phyloP scores from a whole-genome alignment of 192 early-diverging fungal genomes.

The Linnemannia zychae region DNA sequence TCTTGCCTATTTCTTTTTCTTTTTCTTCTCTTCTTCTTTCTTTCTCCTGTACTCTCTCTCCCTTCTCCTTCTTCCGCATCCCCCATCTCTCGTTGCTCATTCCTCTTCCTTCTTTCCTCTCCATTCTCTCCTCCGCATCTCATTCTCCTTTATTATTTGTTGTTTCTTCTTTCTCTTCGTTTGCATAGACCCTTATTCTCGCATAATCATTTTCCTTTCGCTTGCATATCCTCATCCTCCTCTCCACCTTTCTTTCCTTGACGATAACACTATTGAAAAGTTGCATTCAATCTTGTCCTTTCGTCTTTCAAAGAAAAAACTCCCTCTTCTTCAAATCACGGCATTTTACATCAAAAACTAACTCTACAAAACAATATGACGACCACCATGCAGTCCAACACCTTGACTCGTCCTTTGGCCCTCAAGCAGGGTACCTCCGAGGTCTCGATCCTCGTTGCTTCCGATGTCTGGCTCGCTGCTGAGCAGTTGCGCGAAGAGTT shows the following conservation, averaged over 20 bases:
- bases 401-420: constrained; percentile 73
- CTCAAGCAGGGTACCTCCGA: constrained; percentile 86
- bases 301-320: background rate
- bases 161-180: constrained; percentile 4
- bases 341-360: background rate
- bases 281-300: constrained; percentile 37
- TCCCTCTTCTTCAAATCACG: background rate
- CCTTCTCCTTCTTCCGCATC: background rate
- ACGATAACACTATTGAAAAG: constrained; percentile 41
- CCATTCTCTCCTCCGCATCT: constrained; percentile 16
- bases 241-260: background rate
- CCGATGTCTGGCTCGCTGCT: constrained; percentile 89
- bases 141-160: constrained; percentile 18
- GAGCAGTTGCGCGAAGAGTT: constrained; percentile 89
- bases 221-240: constrained; percentile 4
- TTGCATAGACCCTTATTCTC: constrained; percentile 7
- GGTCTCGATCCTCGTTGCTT: constrained; percentile 85
- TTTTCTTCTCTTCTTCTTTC: constrained; percentile 8
- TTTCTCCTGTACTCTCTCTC: background rate
- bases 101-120: background rate
- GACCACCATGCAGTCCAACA: constrained; percentile 44
- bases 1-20: background rate
- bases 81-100: constrained; percentile 19
- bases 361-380: constrained; percentile 25
- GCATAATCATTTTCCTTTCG: constrained; percentile 2